Evolutionary conservation across 2,329 filamentous ascomycete genomes (phyloP), one percentile per base, ranked within the genome.

Genomic region (Curvularia sp.): DNA sequence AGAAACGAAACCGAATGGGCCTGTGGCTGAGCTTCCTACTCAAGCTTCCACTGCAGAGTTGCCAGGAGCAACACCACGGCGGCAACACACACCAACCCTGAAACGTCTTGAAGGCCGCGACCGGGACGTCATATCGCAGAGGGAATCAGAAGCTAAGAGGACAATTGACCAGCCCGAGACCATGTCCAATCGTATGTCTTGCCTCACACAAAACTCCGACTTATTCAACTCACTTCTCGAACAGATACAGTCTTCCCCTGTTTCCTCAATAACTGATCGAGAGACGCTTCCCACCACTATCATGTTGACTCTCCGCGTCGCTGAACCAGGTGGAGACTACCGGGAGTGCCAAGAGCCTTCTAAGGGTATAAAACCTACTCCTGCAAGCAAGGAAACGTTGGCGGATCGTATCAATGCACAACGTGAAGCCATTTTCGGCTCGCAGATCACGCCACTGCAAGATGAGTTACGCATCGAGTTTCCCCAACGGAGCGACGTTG

Each of bases 351-450:
- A 56, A 15, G 57, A 24, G 61, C 26, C 41, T 22, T 13, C 9
- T 60, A 6, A 49, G 20, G 0, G 6, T 60, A 2, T 1, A 10
- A 5, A 26, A 1, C 8, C 15, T 18, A 9, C 26, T 10, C 12
- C 12, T n/a, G 13, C 4, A 2, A 65, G 62, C 24, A 22, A 57
- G 49, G 59, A 58, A 7, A 60, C 31, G 5, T 24, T 65, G 1
- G 48, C 47, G 1, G 59, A 68, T 22, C 54, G 59, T n/a, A 53
- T 68, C 26, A 53, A 56, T 4, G 53, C 50, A 1, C 55, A 64
- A 41, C 56, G 47, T 5, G 26, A 54, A 38, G 59, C 59, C 5
- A 65, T 66, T 28, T 65, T 65, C 15, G 62, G 55, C 0, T 28
- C 35, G 10, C 42, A 57, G 4, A 35, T 51, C 24, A 65, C 49